These are phyloP conservation scores for Aquilaria yunnanensis DNA, from an alignment of 345 rosid species.

Conservation along the genomic window DNA sequence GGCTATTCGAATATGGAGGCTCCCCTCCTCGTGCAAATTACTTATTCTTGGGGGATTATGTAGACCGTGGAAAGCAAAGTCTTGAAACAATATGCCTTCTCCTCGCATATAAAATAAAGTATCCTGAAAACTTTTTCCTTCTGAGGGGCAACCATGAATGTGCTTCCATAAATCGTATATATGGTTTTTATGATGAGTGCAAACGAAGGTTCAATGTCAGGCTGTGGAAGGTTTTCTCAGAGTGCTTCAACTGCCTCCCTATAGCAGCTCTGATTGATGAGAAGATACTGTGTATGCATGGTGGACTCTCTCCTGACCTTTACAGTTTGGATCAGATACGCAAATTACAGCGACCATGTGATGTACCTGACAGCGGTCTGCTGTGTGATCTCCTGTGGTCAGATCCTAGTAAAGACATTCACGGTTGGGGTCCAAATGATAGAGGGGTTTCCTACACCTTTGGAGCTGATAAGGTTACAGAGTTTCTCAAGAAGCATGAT, in stretches of 20 bases:
- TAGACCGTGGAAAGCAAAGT: constrained; percentile 89
- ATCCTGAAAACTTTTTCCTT: constrained; percentile 72
- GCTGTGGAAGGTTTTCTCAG: constrained; percentile 75
- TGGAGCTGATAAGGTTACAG: constrained; percentile 57
- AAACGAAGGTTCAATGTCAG: constrained; percentile 66
- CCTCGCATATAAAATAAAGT: constrained; percentile 78
- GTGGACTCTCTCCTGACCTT: constrained; percentile 84
- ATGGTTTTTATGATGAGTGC: constrained; percentile 89
- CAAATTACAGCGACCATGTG: constrained; percentile 61
- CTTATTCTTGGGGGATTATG: constrained; percentile 88
- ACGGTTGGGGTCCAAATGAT: constrained; percentile 71
- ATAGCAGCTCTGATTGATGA: constrained; percentile 82
- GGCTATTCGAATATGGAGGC: constrained; percentile 79
- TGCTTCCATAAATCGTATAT: constrained; percentile 77
- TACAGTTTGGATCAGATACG: constrained; percentile 56
- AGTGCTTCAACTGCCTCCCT: constrained; percentile 85
- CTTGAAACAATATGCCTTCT: constrained; percentile 89
- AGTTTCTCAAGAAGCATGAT: constrained; percentile 60
- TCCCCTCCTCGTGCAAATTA: constrained; percentile 78
- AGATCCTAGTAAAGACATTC: constrained; percentile 59
- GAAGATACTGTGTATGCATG: constrained; percentile 86
- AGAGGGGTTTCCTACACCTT: constrained; percentile 85
- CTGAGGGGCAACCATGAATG: constrained; percentile 92
- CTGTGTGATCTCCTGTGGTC: constrained; percentile 96
- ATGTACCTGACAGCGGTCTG: constrained; percentile 61